Evolutionary conservation across 257 asterid genomes (phyloP), one percentile per base, ranked within the genome.

Genomic region (Anisodus tanguticus): DNA sequence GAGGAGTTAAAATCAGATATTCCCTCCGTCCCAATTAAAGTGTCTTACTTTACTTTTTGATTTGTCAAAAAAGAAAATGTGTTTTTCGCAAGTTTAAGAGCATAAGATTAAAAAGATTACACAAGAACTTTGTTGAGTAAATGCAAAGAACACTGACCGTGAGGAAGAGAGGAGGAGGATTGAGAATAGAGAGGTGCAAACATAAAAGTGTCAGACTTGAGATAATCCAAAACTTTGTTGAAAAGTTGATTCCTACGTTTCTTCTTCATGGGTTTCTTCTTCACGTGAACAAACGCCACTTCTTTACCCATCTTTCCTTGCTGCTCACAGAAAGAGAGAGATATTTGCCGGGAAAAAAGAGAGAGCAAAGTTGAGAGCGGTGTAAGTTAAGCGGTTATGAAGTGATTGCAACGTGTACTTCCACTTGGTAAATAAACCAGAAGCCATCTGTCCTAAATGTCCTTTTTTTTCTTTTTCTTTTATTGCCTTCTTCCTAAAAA

Each of bases 131-230:
- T 22, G 26, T 22, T 22, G 26, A 22, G 26, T 22, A 22, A 22
- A 22, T 22, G 26, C 26, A 22, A 0, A 39, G 10, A 51, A 37
- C 10, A 4, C 41, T 57, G 6, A 22, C 85, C 87, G 1, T 82
- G 8, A 5, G 26, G 57, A 3, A 58, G 15, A 11, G 35, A 1
- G 47, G 49, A 82, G 53, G 82, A 71, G 19, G 63, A 63, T 72
- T 85, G 84, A 71, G 88, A 79, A 69, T 72, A 16, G 49, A 90
- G 59, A 0, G 93, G 94, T 0, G 94, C 90, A 58, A 84, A 91
- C 93, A 93, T 85, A 85, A 86, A 89, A 49, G 86, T 47, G 63
- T 91, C 92, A 12, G 93, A 90, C 85, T 88, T 90, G 81, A 93
- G 64, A 83, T 90, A 91, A 43, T 85, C 85, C 4, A 90, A 15